These are phyloP conservation scores for Neofusicoccum cordaticola DNA, from an alignment of 2,329 filamentous ascomycete genomes.

Conservation along the genomic window DNA sequence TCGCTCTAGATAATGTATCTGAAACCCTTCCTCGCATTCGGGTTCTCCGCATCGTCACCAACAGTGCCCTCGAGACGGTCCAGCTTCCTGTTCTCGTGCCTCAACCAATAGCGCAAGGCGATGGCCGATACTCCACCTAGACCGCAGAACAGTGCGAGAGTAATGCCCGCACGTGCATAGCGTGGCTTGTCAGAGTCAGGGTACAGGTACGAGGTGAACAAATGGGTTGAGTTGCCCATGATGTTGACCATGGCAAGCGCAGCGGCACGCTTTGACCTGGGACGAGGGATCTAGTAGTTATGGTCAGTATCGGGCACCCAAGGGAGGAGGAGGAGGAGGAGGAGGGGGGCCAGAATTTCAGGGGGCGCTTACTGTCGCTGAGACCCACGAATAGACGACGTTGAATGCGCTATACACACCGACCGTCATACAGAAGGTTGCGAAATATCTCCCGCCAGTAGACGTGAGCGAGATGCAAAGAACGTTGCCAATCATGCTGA, in stretches of 20 bases:
- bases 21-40: background rate
- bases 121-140: background rate
- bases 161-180: slow-evolving; percentile 2
- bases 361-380: slow-evolving; percentile 8
- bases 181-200: slow-evolving; percentile 2
- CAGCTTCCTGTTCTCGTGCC: slow-evolving; percentile 4
- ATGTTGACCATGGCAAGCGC: slow-evolving; percentile 20
- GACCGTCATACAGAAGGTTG: slow-evolving; percentile 21
- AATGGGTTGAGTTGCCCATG: slow-evolving; percentile 9
- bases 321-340: background rate
- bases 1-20: background rate
- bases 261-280: slow-evolving; percentile 16
- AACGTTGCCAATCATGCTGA: slow-evolving; percentile 51
- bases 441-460: slow-evolving; percentile 37
- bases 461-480: slow-evolving; percentile 55
- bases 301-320: slow-evolving; percentile 18
- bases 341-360: too few relatives aligned
- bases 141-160: background rate
- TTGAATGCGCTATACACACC: slow-evolving; percentile 34
- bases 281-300: slow-evolving; percentile 31
- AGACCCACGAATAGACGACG: slow-evolving; percentile 38
- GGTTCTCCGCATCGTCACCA: background rate
- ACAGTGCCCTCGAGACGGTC: background rate
- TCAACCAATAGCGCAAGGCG: background rate
- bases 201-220: slow-evolving; percentile 4